Base-by-base conservation (phyloP, 306 rosid genomes). In the Cucurbita pepo region DNA sequence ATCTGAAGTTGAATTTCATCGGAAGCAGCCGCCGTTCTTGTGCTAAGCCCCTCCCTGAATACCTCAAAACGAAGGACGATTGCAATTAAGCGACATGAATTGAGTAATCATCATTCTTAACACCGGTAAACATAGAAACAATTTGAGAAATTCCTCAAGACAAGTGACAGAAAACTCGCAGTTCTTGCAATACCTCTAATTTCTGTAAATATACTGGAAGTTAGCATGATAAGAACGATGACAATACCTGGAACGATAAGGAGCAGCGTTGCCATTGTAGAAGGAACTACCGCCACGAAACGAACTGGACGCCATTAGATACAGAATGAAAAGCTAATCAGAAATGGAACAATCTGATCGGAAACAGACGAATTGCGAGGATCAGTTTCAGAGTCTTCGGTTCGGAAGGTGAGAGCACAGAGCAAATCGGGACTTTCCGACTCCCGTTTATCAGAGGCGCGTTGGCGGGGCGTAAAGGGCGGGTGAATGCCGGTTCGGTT, bases 1-100 rank as follows among this genome's bases (percentile, higher is more conserved):
- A 92, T 92, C 63, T 82, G 83, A 79, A 92, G 81, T 80, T 92
- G 98, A 62, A 92, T 92, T 86, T 92, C 98, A 75, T 90, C 90
- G 45, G 92, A 85, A 66, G 83, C 47, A 56, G 84, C 79, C n/a
- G 38, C 81, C 30, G 91, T 40, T 84, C 97, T 89, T 15, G 97
- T 89, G 86, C 83, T 87, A 62, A 91, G 96, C 64, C 96, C 97
- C 57, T 86, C 88, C 81, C 97, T 91, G 85, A 75, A 81, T 2
- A 78, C 54, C 47, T 30, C 77, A 65, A 60, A 40, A 60, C 18
- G 56, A 8, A 55, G 45, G 59, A 56, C 60, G 37, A 25, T 16
- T 44, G 63, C 43, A 80, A 41, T 18, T 50, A 2, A 45, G 45
- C 8, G 6, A 79, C 64, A 45, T 41, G 16, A 71, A 37, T 61